Percentiles rank a stretch among this genome's conserved stretches.
phyloP scores from a whole-genome alignment of 2,329 filamentous ascomycete species.

The Tolypocladium tropicale region DNA sequence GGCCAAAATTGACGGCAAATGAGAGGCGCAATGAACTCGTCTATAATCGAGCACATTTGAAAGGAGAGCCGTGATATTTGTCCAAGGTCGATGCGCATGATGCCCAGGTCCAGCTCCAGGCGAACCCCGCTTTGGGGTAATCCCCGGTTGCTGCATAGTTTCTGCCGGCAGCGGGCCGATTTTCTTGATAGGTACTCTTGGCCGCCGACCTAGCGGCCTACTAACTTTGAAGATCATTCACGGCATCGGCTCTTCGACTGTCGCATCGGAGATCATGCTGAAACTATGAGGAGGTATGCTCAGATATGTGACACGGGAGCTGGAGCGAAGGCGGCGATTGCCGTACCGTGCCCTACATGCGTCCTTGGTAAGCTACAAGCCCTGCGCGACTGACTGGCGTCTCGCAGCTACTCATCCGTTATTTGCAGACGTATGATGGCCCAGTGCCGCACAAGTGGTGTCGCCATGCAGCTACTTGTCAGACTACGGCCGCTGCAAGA shows the following conservation, averaged over 20 bases:
- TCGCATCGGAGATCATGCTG: constrained; percentile 5
- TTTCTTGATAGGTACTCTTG: neutral
- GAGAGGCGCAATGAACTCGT: neutral
- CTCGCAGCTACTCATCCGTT: neutral
- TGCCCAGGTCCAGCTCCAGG: too few relatives aligned
- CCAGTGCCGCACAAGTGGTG: neutral
- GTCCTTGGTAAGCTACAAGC: constrained; percentile 12
- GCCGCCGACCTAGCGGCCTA: neutral
- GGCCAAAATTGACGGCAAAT: neutral
- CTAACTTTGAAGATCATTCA: neutral
- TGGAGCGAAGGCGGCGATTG: constrained; percentile 17
- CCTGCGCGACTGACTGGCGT: neutral
- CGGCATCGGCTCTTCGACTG: neutral
- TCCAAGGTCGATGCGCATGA: neutral
- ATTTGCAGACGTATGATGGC: constrained; percentile 2
- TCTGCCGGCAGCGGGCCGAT: neutral
- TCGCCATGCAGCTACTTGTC: constrained; percentile 1
- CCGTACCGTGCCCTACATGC: constrained; percentile 11
- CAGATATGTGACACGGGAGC: constrained; percentile 20
- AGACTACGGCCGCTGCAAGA: constrained; percentile 1
- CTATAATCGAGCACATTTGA: too few relatives aligned
- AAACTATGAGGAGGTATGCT: constrained; percentile 27
- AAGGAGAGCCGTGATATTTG: too few relatives aligned
- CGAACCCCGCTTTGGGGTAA: constrained; percentile 3
- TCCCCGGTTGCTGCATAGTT: constrained; percentile 15